A percentile compares a stretch with the other conserved stretches of the same genome.
These are phyloP conservation scores for Phytophthora pisi DNA, from an alignment of 352 stramenopile genomes.

Conservation along the genomic window DNA sequence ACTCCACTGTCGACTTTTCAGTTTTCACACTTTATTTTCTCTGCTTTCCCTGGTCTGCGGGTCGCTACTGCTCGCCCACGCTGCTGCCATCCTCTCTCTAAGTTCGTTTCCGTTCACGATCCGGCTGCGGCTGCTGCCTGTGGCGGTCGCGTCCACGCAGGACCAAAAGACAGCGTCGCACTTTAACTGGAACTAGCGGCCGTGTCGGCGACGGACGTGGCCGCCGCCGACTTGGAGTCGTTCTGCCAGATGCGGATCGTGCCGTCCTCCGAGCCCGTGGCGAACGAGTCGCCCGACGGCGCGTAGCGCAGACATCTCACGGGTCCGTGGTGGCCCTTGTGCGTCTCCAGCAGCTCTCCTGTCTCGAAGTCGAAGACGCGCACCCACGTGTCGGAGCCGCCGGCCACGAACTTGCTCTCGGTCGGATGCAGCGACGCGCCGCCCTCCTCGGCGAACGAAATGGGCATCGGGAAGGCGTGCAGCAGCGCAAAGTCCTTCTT, in stretches of 20 bases:
- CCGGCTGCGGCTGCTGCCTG: constrained; percentile 6
- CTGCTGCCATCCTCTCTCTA: constrained; percentile 23
- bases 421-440: constrained; percentile 88
- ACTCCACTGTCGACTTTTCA: neutral
- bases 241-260: constrained; percentile 97
- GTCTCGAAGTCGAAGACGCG: constrained; percentile 95
- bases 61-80: constrained; percentile 13
- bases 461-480: constrained; percentile 79
- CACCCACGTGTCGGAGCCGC: constrained; percentile 96
- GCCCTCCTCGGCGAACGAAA: constrained; percentile 93
- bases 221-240: constrained; percentile 67
- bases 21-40: constrained; percentile 35
- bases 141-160: constrained; percentile 1
- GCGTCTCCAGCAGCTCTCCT: constrained; percentile 93
- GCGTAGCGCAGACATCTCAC: constrained; percentile 97
- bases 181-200: constrained; percentile 30
- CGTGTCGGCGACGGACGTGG: constrained; percentile 64
- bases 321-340: constrained; percentile 98
- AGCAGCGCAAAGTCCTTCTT: constrained; percentile 63
- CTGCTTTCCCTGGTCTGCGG: constrained; percentile 23
- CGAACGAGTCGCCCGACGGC: constrained; percentile 93
- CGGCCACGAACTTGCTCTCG: constrained; percentile 89
- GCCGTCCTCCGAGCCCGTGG: constrained; percentile 97
- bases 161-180: constrained; percentile 5
- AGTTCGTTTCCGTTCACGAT: constrained; percentile 26